phyloP scores from a whole-genome alignment of 768 basidiomycete species.

The Gloeopeniophorella convolvens region DNA sequence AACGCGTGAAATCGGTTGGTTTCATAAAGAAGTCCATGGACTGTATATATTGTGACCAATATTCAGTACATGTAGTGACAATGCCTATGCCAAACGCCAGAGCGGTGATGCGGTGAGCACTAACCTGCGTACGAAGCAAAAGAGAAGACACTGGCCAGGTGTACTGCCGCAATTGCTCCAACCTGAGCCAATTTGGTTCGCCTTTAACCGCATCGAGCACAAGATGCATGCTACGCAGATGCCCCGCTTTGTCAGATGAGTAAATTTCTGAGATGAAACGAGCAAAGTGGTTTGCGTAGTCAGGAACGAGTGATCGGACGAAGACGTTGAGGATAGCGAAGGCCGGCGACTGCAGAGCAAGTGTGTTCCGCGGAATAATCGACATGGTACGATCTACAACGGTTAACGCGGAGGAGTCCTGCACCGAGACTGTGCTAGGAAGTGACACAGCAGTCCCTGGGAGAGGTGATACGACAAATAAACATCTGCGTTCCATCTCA shows the following conservation, averaged over 20 bases:
- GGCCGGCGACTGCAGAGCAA: background rate
- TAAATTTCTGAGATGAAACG: conserved; percentile 10
- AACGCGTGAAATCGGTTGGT: background rate
- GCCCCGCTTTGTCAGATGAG: conserved; percentile 5
- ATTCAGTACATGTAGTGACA: conserved; percentile 13
- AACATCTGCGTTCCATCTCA: conserved; percentile 15
- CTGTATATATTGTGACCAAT: conserved; percentile 9
- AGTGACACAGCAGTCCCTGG: background rate
- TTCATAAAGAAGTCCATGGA: conserved; percentile 21
- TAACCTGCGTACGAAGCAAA: conserved; percentile 19
- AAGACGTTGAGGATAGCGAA: conserved; percentile 1
- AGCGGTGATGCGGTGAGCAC: conserved; percentile 3
- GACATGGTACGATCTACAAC: conserved; percentile 4
- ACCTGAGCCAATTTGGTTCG: conserved; percentile 3
- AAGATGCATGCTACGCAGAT: conserved; percentile 7
- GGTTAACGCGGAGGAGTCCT: conserved; percentile 1
- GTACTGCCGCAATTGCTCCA: conserved; percentile 1
- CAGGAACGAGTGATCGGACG: conserved; percentile 12
- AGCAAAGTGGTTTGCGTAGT: conserved; percentile 5
- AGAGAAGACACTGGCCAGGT: conserved; percentile 6
- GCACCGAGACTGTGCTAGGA: conserved; percentile 2
- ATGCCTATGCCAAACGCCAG: background rate
- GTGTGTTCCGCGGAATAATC: conserved; percentile 5
- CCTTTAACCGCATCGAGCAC: conserved; percentile 5
- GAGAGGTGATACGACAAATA: background rate